Conservation (phyloP, 352 stramenopile genomes). For the Phytopythium helicoides region DNA sequence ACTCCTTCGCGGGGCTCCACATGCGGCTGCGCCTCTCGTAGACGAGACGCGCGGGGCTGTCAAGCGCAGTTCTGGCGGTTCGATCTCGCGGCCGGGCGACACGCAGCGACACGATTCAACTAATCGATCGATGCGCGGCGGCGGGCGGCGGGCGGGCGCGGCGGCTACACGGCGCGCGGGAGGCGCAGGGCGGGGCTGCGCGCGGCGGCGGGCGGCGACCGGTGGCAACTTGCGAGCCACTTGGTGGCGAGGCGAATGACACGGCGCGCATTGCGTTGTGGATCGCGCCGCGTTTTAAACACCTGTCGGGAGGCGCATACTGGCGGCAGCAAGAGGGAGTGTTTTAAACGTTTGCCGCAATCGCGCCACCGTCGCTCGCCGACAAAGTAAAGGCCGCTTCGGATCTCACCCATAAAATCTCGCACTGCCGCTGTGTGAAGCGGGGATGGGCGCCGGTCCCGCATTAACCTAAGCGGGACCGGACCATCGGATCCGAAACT, state of each 20-base stretch:
- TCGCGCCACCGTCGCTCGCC: not conserved
- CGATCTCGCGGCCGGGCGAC: not conserved
- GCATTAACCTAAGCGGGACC: not conserved
- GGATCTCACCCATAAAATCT: conserved; percentile 28
- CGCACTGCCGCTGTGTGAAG: not conserved
- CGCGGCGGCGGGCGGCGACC: not conserved
- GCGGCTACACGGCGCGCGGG: conserved; percentile 7
- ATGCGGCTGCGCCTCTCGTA: conserved; percentile 1
- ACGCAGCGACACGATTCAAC: conserved; percentile 12
- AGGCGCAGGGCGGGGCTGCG: conserved; percentile 1
- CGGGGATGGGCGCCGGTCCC: not conserved
- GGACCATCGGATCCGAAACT: not conserved
- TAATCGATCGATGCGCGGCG: conserved; percentile 9
- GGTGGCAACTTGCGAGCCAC: conserved; percentile 5
- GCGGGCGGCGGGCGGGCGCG: not conserved
- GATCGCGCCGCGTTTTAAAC: conserved; percentile 1
- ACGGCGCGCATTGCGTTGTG: conserved; percentile 1
- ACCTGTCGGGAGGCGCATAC: too few species aligned
- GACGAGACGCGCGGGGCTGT: too few species aligned
- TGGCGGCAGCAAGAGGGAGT: too few species aligned
- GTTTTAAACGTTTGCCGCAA: conserved; percentile 13
- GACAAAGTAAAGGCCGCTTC: conserved; percentile 22
- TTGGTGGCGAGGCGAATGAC: conserved; percentile 7
- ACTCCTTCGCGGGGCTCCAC: too few species aligned
- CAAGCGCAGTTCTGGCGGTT: too few species aligned